phyloP scores from a whole-genome alignment of 1,284 basidiomycete genomes.

The Apiotrichum veenhuisii region DNA sequence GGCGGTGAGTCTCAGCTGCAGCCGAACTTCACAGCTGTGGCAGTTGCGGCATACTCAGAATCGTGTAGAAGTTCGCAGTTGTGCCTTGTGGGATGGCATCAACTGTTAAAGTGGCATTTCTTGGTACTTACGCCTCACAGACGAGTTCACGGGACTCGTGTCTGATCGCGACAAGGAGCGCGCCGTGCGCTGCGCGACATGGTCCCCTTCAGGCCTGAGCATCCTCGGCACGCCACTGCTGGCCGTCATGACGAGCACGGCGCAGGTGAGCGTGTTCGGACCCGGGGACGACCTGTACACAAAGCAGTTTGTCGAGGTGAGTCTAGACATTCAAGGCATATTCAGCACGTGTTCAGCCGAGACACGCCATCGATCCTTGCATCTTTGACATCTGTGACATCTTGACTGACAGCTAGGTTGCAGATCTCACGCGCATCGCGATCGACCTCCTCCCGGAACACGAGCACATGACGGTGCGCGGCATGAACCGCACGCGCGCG shows the following conservation, averaged over 20 bases:
- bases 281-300: slow-evolving; percentile 31
- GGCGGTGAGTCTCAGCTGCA: slow-evolving; percentile 5
- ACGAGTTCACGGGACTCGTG: slow-evolving; percentile 26
- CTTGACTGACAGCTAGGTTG: not conserved
- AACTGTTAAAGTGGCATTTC: too few species aligned
- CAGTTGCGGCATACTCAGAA: too few species aligned
- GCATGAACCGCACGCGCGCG: slow-evolving; percentile 27
- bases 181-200: slow-evolving; percentile 26
- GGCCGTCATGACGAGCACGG: slow-evolving; percentile 25
- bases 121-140: too few species aligned
- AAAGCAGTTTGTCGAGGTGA: slow-evolving; percentile 34
- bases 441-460: slow-evolving; percentile 14
- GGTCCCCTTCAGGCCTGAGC: slow-evolving; percentile 40
- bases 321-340: too few species aligned
- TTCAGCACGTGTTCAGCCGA: too few species aligned
- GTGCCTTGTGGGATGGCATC: too few species aligned
- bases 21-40: not conserved
- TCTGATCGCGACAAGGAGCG: slow-evolving; percentile 28
- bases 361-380: too few species aligned
- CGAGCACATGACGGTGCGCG: slow-evolving; percentile 10
- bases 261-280: slow-evolving; percentile 35
- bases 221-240: slow-evolving; percentile 28
- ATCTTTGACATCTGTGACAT: too few species aligned
- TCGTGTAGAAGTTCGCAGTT: too few species aligned
- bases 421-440: slow-evolving; percentile 29